These are phyloP conservation scores for Physcomitrellopsis africana DNA, from an alignment of 225 moss, liverwort and hornwort genomes.

Conservation along the genomic window DNA sequence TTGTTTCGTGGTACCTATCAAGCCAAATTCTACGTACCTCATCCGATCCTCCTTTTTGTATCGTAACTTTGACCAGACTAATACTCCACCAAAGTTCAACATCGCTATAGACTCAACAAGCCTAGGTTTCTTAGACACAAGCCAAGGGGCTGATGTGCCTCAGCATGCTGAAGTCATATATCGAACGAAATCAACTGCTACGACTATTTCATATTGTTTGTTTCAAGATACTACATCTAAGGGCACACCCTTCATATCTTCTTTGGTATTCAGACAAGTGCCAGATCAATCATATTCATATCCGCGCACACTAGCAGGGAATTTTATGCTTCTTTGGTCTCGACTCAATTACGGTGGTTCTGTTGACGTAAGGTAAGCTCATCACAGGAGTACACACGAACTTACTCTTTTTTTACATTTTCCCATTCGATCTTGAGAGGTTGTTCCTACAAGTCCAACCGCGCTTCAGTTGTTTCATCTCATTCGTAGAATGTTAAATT, in stretches of 20 bases:
- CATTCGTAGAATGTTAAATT: not conserved
- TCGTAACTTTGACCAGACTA: slow-evolving; percentile 35
- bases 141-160: rapidly evolving
- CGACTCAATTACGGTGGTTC: slow-evolving; percentile 41
- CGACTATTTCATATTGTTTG: slow-evolving; percentile 35
- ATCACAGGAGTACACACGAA: too few relatives aligned
- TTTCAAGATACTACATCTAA: not conserved
- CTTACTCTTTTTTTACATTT: too few relatives aligned
- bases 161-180: rapidly evolving
- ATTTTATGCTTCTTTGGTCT: rapidly evolving
- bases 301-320: not conserved
- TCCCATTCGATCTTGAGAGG: too few relatives aligned
- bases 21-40: slow-evolving; percentile 39
- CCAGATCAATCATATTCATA: not conserved
- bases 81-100: slow-evolving; percentile 1
- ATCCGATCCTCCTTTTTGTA: slow-evolving; percentile 39
- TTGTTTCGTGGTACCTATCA: slow-evolving; percentile 62
- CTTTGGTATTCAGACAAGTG: slow-evolving; percentile 26
- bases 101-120: slow-evolving; percentile 40
- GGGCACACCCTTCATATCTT: slow-evolving; percentile 33
- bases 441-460: too few relatives aligned
- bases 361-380: too few relatives aligned
- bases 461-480: too few relatives aligned
- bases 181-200: rapidly evolving
- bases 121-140: not conserved